Conservation (phyloP, 108 stramenopile genomes). For the Hondaea fermentalgiana region DNA sequence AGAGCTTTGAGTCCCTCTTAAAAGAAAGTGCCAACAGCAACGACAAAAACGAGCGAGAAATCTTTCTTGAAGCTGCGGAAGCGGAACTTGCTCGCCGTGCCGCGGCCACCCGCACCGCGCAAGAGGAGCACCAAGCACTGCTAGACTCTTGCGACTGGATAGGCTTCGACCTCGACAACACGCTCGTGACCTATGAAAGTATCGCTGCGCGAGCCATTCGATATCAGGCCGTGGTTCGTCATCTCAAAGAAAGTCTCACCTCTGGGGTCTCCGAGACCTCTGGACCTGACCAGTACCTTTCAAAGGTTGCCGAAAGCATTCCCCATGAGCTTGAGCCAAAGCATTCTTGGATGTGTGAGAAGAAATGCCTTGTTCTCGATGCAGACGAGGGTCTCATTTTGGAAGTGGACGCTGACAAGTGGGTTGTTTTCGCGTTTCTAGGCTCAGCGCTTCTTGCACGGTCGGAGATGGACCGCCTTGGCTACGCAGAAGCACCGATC, state of each 20-base stretch:
- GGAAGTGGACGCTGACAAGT: background rate
- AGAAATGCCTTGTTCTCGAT: background rate
- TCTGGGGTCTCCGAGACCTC: background rate
- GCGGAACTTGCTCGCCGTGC: background rate
- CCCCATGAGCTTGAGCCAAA: background rate
- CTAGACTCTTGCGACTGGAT: background rate
- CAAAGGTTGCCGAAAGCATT: background rate
- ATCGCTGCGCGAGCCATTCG: too few species aligned
- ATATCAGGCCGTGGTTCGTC: background rate
- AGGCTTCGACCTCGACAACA: constrained; percentile 6
- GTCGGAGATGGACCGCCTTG: background rate
- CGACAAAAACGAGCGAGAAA: too few species aligned
- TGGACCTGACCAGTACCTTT: background rate
- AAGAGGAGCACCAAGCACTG: background rate
- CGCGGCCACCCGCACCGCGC: background rate
- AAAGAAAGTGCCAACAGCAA: too few species aligned
- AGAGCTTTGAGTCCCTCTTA: too few species aligned
- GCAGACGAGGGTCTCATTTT: background rate
- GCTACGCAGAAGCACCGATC: background rate
- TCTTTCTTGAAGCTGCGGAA: background rate
- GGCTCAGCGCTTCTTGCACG: background rate
- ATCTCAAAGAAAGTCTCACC: background rate
- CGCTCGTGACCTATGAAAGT: background rate
- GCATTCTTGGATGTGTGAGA: background rate
- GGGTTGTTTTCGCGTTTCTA: background rate